These are phyloP conservation scores for Penicillium lividum DNA, from an alignment of 495 filamentous ascomycete genomes.

Conservation along the genomic window DNA sequence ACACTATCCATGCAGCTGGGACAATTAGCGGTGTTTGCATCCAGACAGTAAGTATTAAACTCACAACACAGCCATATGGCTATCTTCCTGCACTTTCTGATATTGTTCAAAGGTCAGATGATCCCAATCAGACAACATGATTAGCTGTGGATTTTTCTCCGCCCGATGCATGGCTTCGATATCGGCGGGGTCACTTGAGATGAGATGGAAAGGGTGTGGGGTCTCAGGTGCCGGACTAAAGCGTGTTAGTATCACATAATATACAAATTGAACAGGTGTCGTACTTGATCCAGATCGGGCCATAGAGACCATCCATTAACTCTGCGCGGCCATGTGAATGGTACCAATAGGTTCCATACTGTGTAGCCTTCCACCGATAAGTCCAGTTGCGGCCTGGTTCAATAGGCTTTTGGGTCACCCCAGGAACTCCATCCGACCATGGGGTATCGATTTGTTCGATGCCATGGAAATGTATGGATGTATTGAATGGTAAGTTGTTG, in stretches of 20 bases:
- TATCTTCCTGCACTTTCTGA: conserved; percentile 36
- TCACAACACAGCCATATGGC: conserved; percentile 41
- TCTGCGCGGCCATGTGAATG: conserved; percentile 51
- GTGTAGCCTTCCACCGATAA: conserved; percentile 50
- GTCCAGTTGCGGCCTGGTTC: conserved; percentile 41
- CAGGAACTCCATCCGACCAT: conserved; percentile 56
- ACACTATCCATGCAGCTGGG: conserved; percentile 42
- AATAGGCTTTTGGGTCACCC: conserved; percentile 48
- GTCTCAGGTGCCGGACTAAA: conserved; percentile 34
- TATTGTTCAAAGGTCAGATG: conserved; percentile 47
- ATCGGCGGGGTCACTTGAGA: conserved; percentile 40
- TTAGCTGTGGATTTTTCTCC: conserved; percentile 34
- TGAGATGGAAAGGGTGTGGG: conserved; percentile 46
- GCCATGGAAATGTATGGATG: conserved; percentile 51
- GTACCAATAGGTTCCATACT: conserved; percentile 55
- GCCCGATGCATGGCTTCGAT: conserved; percentile 49
- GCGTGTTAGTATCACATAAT: neutral
- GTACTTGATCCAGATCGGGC: conserved; percentile 42
- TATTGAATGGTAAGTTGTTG: conserved; percentile 52
- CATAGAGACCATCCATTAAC: conserved; percentile 55
- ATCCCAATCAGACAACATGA: conserved; percentile 54
- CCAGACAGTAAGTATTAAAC: neutral
- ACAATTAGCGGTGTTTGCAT: neutral
- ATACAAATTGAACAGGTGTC: neutral
- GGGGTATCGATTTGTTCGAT: conserved; percentile 34